These are phyloP conservation scores for Botrytis sinoallii DNA, from an alignment of 2,329 filamentous ascomycete genomes.

Conservation along the genomic window DNA sequence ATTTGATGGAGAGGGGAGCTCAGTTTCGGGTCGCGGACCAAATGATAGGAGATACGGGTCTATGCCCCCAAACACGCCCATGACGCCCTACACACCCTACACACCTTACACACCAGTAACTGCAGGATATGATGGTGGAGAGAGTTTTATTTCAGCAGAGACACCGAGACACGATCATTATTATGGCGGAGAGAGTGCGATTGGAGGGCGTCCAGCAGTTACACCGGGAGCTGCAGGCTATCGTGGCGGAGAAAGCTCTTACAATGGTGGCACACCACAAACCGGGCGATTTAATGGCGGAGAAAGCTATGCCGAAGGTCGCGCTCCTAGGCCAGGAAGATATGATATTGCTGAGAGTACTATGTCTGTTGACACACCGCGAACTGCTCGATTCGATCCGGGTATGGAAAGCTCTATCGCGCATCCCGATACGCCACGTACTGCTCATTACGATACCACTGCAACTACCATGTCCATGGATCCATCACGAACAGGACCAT, in stretches of 20 bases:
- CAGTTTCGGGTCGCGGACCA: neutral
- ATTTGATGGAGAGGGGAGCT: constrained; percentile 4
- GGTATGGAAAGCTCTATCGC: constrained; percentile 16
- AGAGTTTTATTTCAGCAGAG: constrained; percentile 10
- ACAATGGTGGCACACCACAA: neutral
- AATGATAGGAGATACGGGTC: constrained; percentile 2
- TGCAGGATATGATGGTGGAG: constrained; percentile 14
- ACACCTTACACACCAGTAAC: constrained; percentile 14
- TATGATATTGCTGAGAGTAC: constrained; percentile 15
- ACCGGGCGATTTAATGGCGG: constrained; percentile 4
- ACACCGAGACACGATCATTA: constrained; percentile 10
- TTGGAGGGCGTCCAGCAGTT: constrained; percentile 3
- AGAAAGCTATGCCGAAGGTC: constrained; percentile 6
- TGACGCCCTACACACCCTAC: constrained; percentile 13
- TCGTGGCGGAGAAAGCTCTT: constrained; percentile 8
- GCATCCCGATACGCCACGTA: constrained; percentile 13
- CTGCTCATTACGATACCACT: constrained; percentile 34
- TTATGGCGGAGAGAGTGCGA: neutral
- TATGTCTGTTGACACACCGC: constrained; percentile 8
- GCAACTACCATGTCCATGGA: constrained; percentile 20
- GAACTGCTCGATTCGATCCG: constrained; percentile 15
- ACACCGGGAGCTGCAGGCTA: constrained; percentile 8
- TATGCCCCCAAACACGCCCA: constrained; percentile 19
- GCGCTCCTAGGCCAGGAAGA: constrained; percentile 8
- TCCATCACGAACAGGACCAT: constrained; percentile 19